phyloP scores from a whole-genome alignment of 2,329 filamentous ascomycete species.

The Bipolaris victoriae region DNA sequence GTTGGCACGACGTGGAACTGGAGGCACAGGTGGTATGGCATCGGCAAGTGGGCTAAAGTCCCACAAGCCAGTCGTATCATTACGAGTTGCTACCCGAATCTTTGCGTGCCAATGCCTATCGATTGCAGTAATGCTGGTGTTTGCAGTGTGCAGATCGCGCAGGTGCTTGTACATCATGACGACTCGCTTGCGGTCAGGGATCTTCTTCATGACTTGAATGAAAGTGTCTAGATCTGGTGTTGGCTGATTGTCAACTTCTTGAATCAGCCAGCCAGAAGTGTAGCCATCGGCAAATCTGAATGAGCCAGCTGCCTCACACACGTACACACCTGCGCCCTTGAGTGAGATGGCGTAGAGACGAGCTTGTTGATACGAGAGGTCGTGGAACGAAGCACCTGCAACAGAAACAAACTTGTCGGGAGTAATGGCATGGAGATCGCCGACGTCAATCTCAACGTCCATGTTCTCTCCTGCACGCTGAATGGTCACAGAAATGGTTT shows the following conservation, averaged over 20 bases:
- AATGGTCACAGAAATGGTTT: slow-evolving; percentile 78
- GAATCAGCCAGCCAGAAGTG: slow-evolving; percentile 91
- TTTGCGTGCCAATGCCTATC: slow-evolving; percentile 96
- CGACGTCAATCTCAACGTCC: slow-evolving; percentile 82
- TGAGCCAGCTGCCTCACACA: slow-evolving; percentile 92
- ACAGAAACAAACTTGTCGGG: slow-evolving; percentile 95
- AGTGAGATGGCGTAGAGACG: slow-evolving; percentile 91
- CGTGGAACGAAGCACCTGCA: slow-evolving; percentile 91
- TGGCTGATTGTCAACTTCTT: slow-evolving; percentile 89
- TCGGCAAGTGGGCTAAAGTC: slow-evolving; percentile 89
- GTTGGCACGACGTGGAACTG: slow-evolving; percentile 77
- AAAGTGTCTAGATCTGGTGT: slow-evolving; percentile 88
- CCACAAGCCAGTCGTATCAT: slow-evolving; percentile 90
- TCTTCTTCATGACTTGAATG: slow-evolving; percentile 85
- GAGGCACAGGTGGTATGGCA: slow-evolving; percentile 74
- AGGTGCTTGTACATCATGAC: slow-evolving; percentile 97
- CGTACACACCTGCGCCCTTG: slow-evolving; percentile 78
- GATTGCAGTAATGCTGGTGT: slow-evolving; percentile 89
- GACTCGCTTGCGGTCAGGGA: slow-evolving; percentile 81
- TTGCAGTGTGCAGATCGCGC: slow-evolving; percentile 89
- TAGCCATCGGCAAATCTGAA: slow-evolving; percentile 89
- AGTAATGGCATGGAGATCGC: slow-evolving; percentile 91
- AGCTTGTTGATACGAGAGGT: slow-evolving; percentile 97
- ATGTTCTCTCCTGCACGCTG: slow-evolving; percentile 89
- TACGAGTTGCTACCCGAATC: slow-evolving; percentile 90